Evolutionary conservation across 2,329 filamentous ascomycete species (phyloP).

Genomic region (Metarhizium brunneum): DNA sequence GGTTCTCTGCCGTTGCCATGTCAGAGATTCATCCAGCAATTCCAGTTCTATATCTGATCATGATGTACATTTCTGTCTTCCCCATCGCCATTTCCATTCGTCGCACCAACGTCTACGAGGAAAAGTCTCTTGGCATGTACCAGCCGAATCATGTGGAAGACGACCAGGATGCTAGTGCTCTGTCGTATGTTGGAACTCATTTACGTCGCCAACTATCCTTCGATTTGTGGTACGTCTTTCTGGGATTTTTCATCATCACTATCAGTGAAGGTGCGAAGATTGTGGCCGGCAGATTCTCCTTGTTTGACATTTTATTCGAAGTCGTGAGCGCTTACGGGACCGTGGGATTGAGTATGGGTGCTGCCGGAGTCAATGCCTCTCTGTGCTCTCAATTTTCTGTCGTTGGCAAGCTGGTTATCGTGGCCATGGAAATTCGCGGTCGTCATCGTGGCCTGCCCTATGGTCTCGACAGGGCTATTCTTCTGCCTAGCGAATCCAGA

Average conservation of each 20-base stretch:
- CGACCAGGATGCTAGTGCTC: constrained; percentile 44
- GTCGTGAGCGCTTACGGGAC: constrained; percentile 89
- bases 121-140: constrained; percentile 73
- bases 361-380: constrained; percentile 63
- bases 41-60: constrained; percentile 88
- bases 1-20: constrained; percentile 75
- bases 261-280: constrained; percentile 76
- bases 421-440: constrained; percentile 61
- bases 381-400: constrained; percentile 75
- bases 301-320: constrained; percentile 71
- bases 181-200: constrained; percentile 85
- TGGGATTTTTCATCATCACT: constrained; percentile 85
- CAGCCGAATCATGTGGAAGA: constrained; percentile 37
- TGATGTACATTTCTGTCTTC: constrained; percentile 99
- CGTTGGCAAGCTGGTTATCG: constrained; percentile 60
- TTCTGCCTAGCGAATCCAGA: constrained; percentile 48
- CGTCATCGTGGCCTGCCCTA: constrained; percentile 61
- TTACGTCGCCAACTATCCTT: constrained; percentile 90
- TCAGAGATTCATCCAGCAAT: constrained; percentile 76
- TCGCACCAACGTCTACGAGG: constrained; percentile 92
- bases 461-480: constrained; percentile 52
- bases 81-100: constrained; percentile 94
- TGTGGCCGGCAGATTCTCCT: constrained; percentile 50
- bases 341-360: constrained; percentile 83
- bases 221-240: constrained; percentile 93